phyloP scores from a whole-genome alignment of 495 filamentous ascomycete species.

The Mycothermus thermophilus region DNA sequence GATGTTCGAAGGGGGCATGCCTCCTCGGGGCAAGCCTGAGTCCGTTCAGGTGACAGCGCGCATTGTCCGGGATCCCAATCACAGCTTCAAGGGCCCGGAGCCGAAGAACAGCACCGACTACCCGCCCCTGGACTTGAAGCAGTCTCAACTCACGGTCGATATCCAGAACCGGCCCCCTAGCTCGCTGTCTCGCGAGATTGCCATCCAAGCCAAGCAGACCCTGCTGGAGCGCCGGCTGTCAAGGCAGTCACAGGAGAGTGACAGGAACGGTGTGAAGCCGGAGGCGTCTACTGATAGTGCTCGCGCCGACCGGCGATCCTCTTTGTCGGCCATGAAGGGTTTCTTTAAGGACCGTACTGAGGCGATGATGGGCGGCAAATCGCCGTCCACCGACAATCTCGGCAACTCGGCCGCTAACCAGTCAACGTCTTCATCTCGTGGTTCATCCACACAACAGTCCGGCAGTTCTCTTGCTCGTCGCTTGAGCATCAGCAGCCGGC shows the following conservation, averaged over 20 bases:
- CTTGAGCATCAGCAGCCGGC: slow-evolving; percentile 32
- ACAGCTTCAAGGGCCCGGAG: slow-evolving; percentile 32
- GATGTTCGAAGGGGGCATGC: slow-evolving; percentile 31
- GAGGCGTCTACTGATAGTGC: slow-evolving; percentile 10
- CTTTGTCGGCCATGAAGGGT: slow-evolving; percentile 37
- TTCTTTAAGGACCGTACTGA: slow-evolving; percentile 38
- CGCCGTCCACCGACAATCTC: slow-evolving; percentile 28
- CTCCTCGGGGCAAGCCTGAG: slow-evolving; percentile 37
- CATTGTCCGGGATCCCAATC: slow-evolving; percentile 49
- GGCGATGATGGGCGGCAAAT: slow-evolving; percentile 22
- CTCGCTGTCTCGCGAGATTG: slow-evolving; percentile 9
- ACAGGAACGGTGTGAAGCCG: slow-evolving; percentile 7
- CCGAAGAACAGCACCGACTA: slow-evolving; percentile 24
- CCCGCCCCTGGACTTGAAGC: slow-evolving; percentile 46
- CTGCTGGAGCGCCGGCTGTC: slow-evolving; percentile 27
- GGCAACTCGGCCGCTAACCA: slow-evolving; percentile 13
- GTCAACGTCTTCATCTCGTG: slow-evolving; percentile 30
- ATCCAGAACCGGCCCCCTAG: slow-evolving; percentile 33
- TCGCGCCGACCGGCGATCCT: slow-evolving; percentile 28
- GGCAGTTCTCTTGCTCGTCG: slow-evolving; percentile 20
- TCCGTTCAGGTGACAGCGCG: slow-evolving; percentile 72
- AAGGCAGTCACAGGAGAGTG: slow-evolving; percentile 20
- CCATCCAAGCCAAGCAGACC: slow-evolving; percentile 15
- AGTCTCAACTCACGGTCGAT: slow-evolving; percentile 59
- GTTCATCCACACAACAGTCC: slow-evolving; percentile 25